A percentile compares a stretch with the other conserved stretches of the same genome.
phyloP scores from a whole-genome alignment of 2,329 filamentous ascomycete species.

The Orbilia javanica region DNA sequence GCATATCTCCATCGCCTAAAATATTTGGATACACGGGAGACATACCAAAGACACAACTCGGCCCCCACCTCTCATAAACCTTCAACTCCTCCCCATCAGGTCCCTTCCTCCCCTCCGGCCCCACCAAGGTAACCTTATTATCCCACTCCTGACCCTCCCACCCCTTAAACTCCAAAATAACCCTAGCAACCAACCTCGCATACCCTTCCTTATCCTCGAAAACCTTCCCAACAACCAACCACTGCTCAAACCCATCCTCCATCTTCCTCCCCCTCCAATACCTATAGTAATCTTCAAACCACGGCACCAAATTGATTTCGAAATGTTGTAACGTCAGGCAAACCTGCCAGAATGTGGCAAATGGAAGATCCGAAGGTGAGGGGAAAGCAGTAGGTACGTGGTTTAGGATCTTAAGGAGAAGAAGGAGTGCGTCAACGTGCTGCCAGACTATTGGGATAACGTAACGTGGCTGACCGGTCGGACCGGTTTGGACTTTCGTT shows the following conservation, averaged over 20 bases:
- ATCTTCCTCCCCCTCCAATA: conserved; percentile 24
- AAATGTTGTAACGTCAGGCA: background rate
- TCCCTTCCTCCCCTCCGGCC: background rate
- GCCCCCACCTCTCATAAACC: conserved; percentile 11
- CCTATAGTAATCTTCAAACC: conserved; percentile 27
- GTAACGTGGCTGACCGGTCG: background rate
- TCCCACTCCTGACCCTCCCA: background rate
- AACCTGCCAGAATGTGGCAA: background rate
- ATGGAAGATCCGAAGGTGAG: background rate
- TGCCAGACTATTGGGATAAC: background rate
- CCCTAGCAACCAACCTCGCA: conserved; percentile 30
- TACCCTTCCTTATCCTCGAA: conserved; percentile 30
- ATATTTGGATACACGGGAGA: background rate
- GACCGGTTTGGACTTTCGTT: background rate
- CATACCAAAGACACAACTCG: conserved; percentile 16
- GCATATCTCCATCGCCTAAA: background rate
- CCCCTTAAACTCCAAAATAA: conserved; percentile 38
- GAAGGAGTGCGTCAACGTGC: background rate
- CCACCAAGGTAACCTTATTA: conserved; percentile 5
- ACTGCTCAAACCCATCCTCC: conserved; percentile 31
- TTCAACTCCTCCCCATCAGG: background rate
- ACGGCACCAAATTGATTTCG: background rate
- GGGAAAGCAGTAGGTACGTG: background rate
- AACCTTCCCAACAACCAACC: conserved; percentile 35
- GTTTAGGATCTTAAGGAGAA: background rate